phyloP scores from a whole-genome alignment of 2,329 filamentous ascomycete genomes.

The Penicillium sp. region DNA sequence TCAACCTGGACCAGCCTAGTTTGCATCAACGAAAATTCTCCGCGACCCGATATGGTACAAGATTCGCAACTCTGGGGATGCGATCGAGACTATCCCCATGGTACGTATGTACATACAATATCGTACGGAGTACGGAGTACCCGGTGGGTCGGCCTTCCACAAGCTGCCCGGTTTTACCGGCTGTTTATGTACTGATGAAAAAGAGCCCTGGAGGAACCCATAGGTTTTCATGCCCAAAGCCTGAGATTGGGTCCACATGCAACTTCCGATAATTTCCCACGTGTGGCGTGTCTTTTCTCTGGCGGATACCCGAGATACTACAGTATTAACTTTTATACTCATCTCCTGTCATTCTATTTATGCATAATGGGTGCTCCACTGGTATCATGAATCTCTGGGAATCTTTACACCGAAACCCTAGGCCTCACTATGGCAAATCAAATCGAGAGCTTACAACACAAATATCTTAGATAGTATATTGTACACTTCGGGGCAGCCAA shows the following conservation, averaged over 20 bases:
- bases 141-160: background rate
- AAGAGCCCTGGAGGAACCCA: background rate
- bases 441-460: background rate
- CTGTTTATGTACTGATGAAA: background rate
- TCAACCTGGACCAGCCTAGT: background rate
- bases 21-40: constrained; percentile 1
- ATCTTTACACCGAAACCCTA: background rate
- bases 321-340: background rate
- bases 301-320: background rate
- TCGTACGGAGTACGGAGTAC: background rate
- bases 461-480: background rate
- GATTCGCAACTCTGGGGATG: background rate
- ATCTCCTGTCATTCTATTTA: background rate
- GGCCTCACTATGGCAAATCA: background rate
- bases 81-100: background rate
- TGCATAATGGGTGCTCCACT: background rate
- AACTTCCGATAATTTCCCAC: background rate
- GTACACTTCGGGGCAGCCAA: background rate
- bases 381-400: background rate
- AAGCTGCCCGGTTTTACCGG: background rate
- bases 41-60: background rate
- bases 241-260: background rate
- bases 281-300: background rate
- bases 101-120: no score
- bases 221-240: background rate